Evolutionary conservation across 352 stramenopile genomes (phyloP).

Genomic region (Pythium pectinolyticum): DNA sequence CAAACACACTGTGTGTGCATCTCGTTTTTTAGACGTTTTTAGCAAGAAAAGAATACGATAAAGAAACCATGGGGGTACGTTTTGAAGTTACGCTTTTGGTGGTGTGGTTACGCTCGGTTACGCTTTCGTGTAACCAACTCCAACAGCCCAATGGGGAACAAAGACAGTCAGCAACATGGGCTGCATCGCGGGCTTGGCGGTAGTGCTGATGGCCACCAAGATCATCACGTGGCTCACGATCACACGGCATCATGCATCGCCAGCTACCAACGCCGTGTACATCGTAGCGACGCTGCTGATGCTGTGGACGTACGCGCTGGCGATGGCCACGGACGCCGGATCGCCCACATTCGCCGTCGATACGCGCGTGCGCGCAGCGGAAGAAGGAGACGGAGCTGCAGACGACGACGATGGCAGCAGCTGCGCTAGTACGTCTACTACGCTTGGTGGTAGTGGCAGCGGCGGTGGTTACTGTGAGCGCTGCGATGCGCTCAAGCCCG

Average conservation of each 20-base stretch:
- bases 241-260: conserved; percentile 29
- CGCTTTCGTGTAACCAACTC: background rate
- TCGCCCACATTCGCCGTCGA: conserved; percentile 11
- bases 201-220: conserved; percentile 73
- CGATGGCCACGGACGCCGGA: conserved; percentile 36
- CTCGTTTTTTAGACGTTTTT: background rate
- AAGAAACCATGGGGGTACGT: background rate
- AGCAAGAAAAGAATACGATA: background rate
- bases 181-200: conserved; percentile 44
- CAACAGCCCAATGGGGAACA: background rate
- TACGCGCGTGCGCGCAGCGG: conserved; percentile 10
- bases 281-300: conserved; percentile 47
- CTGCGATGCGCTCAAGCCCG: conserved; percentile 64
- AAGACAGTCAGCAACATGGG: conserved; percentile 29
- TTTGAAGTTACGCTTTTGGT: background rate
- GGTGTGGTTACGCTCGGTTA: background rate
- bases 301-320: conserved; percentile 75
- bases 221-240: conserved; percentile 48
- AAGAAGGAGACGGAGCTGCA: conserved; percentile 24
- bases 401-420: conserved; percentile 18
- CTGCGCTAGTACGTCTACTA: too few species aligned
- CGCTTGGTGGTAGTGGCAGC: too few species aligned
- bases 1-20: too few species aligned
- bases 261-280: conserved; percentile 42
- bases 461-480: conserved; percentile 73